phyloP scores from a whole-genome alignment of 495 filamentous ascomycete genomes.

The Lasiosphaeris hirsuta region DNA sequence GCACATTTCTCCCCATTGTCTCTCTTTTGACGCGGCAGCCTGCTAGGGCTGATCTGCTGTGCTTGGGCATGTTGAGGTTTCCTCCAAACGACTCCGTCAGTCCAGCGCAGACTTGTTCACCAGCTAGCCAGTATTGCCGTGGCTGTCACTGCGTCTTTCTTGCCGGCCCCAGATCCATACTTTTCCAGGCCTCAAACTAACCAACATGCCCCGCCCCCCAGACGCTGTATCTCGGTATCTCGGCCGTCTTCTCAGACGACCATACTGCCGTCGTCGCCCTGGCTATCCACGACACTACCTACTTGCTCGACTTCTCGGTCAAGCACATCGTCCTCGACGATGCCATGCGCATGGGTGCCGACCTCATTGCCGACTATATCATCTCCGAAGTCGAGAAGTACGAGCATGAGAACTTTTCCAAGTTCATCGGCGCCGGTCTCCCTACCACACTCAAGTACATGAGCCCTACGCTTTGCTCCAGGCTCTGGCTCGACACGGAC shows the following conservation, averaged over 20 bases:
- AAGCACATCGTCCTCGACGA: constrained; percentile 45
- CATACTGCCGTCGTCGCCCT: constrained; percentile 57
- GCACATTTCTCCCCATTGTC: too few species aligned
- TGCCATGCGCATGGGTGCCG: constrained; percentile 33
- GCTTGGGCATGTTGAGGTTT: too few species aligned
- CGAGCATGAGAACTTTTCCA: constrained; percentile 59
- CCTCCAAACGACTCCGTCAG: too few species aligned
- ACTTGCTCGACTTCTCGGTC: constrained; percentile 72
- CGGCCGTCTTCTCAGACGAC: constrained; percentile 48
- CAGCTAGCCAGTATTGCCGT: too few species aligned
- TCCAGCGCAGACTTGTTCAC: too few species aligned
- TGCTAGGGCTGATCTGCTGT: not conserved
- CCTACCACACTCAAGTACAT: constrained; percentile 49
- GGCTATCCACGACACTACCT: constrained; percentile 73
- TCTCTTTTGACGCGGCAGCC: not conserved
- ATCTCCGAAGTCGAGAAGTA: constrained; percentile 53
- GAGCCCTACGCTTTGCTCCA: constrained; percentile 61
- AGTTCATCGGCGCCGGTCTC: constrained; percentile 64
- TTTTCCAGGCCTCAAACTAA: constrained; percentile 7
- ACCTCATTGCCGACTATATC: constrained; percentile 53
- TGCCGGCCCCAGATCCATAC: too few species aligned
- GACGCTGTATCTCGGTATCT: constrained; percentile 64
- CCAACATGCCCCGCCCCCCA: constrained; percentile 26
- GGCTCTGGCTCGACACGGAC: constrained; percentile 78
- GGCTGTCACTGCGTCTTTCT: too few species aligned